Percentiles rank a stretch among this genome's conserved stretches.
These are phyloP conservation scores for Alternaria metachromatica DNA, from an alignment of 2,329 filamentous ascomycete species.

Conservation along the genomic window DNA sequence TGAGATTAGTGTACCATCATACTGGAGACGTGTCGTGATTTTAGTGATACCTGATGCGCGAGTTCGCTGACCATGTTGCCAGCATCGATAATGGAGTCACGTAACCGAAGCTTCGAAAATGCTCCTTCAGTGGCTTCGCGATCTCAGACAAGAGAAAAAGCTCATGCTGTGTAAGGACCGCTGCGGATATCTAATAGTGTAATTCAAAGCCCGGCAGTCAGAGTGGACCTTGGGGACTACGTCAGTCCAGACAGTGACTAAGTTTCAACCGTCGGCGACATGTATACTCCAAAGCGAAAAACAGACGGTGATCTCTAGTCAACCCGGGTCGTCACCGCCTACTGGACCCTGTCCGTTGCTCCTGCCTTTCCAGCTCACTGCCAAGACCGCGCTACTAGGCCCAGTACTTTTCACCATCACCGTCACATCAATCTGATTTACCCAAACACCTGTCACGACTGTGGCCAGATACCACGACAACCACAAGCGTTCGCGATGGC, in stretches of 20 bases:
- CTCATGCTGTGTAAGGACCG: neutral
- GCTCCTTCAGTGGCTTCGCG: too few species aligned
- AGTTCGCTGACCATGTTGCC: neutral
- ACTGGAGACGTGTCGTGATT: too few species aligned
- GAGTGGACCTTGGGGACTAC: neutral
- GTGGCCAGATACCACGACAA: neutral
- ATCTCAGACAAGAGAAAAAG: too few species aligned
- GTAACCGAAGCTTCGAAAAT: too few species aligned
- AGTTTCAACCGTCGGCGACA: neutral
- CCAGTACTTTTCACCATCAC: neutral
- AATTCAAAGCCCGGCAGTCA: neutral
- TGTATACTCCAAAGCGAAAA: neutral
- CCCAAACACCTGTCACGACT: neutral
- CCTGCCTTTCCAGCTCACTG: neutral
- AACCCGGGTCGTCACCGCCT: neutral
- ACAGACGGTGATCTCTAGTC: neutral
- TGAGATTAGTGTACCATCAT: neutral
- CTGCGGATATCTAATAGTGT: neutral
- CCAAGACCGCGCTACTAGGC: neutral
- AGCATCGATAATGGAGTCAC: fast-evolving
- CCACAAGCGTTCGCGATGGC: neutral
- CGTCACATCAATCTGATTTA: neutral
- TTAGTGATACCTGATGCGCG: neutral
- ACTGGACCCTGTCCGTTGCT: neutral
- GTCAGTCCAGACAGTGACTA: neutral